Conservation (phyloP, 192 early-diverging fungal genomes). For the Coemansia sp. region DNA sequence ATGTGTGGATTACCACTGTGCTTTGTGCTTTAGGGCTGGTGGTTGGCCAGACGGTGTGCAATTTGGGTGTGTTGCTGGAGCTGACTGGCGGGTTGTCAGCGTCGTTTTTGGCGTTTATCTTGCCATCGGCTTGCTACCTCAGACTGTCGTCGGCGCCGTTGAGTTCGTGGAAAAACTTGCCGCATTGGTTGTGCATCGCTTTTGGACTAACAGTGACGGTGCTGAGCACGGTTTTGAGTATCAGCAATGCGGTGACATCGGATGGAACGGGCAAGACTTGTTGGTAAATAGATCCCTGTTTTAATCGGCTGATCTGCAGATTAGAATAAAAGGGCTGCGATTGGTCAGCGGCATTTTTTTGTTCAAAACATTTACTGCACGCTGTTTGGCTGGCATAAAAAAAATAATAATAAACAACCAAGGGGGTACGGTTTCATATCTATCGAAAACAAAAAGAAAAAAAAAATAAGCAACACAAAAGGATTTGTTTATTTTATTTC, state of each 20-base stretch:
- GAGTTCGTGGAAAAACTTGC: slow-evolving; percentile 61
- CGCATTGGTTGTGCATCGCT: slow-evolving; percentile 67
- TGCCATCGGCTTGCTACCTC: slow-evolving; percentile 82
- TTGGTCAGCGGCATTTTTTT: not conserved
- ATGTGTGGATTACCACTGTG: slow-evolving; percentile 68
- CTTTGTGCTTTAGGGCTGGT: slow-evolving; percentile 64
- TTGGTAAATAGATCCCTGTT: slow-evolving; percentile 9
- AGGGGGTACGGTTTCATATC: too few relatives aligned
- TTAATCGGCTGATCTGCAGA: not conserved
- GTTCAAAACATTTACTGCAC: not conserved
- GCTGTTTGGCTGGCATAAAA: not conserved
- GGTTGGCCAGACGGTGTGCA: slow-evolving; percentile 74
- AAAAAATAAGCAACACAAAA: too few relatives aligned
- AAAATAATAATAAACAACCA: too few relatives aligned
- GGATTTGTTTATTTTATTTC: too few relatives aligned
- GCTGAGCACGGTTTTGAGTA: slow-evolving; percentile 41
- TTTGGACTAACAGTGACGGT: slow-evolving; percentile 65
- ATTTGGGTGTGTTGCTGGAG: slow-evolving; percentile 85
- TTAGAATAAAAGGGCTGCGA: too few relatives aligned
- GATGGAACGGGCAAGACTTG: slow-evolving; percentile 15
- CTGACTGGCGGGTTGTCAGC: slow-evolving; percentile 88
- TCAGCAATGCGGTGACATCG: slow-evolving; percentile 17
- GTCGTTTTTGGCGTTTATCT: slow-evolving; percentile 83
- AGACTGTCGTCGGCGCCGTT: slow-evolving; percentile 66
- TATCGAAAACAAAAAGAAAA: too few relatives aligned